Conservation (phyloP, 495 filamentous ascomycete species). For the Chaetomium tenue region DNA sequence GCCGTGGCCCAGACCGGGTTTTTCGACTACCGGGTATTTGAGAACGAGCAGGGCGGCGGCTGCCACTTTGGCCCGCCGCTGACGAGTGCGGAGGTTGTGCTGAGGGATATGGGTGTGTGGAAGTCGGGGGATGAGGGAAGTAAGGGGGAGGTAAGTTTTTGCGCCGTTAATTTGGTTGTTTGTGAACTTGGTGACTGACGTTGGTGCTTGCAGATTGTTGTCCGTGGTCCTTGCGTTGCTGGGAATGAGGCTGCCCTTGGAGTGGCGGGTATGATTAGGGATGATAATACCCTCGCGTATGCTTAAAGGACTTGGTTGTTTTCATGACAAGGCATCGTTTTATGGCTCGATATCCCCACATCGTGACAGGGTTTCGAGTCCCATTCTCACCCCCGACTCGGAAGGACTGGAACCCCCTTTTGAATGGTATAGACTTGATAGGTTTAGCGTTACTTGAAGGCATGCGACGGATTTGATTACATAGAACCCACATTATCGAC, state of each 20-base stretch:
- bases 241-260: conserved; percentile 59
- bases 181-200: background rate
- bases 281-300: conserved; percentile 56
- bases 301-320: background rate
- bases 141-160: conserved; percentile 59
- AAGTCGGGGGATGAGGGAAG: conserved; percentile 59
- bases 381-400: too few relatives aligned
- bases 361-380: too few relatives aligned
- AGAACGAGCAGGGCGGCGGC: conserved; percentile 45
- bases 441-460: too few relatives aligned
- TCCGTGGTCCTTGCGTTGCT: conserved; percentile 65
- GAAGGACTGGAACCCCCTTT: too few relatives aligned
- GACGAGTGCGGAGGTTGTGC: conserved; percentile 72
- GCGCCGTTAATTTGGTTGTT: background rate
- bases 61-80: conserved; percentile 82
- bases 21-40: conserved; percentile 76
- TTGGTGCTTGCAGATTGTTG: conserved; percentile 51
- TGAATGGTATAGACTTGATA: background rate
- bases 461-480: background rate
- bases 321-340: background rate
- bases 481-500: background rate
- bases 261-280: conserved; percentile 53
- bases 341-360: background rate
- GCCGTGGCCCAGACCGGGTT: conserved; percentile 79
- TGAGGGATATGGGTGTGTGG: conserved; percentile 58